Conservation (phyloP, 2,329 filamentous ascomycete genomes). For the Aspergillus vadensis region DNA sequence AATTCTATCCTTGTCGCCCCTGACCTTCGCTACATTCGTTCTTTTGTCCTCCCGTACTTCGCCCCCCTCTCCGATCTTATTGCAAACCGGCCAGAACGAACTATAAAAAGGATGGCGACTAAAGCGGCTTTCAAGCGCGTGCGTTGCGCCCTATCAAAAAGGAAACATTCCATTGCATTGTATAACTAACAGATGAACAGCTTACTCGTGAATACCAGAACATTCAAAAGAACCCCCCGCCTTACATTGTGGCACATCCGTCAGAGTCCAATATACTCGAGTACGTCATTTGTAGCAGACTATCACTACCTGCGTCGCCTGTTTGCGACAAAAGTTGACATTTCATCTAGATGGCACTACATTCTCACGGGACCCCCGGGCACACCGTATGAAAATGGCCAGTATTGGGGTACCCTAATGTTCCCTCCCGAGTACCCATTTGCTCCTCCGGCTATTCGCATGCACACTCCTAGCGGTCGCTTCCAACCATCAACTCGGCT, state of each 20-base stretch:
- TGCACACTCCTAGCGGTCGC: constrained; percentile 95
- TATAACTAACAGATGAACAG: constrained; percentile 34
- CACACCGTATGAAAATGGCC: constrained; percentile 89
- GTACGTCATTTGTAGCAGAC: constrained; percentile 50
- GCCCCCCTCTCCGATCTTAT: not conserved
- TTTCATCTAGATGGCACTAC: constrained; percentile 74
- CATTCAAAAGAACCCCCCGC: constrained; percentile 75
- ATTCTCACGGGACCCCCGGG: constrained; percentile 92
- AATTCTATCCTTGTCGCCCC: not conserved
- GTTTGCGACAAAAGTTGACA: constrained; percentile 17
- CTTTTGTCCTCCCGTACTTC: not conserved
- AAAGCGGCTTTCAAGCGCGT: constrained; percentile 73
- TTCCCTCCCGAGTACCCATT: constrained; percentile 98
- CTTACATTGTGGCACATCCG: constrained; percentile 85
- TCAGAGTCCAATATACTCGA: constrained; percentile 91
- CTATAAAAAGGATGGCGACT: constrained; percentile 61
- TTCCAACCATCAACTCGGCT: constrained; percentile 91
- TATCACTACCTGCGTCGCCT: not conserved
- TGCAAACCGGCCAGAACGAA: not conserved
- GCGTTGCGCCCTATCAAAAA: constrained; percentile 33
- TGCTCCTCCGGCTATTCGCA: constrained; percentile 93
- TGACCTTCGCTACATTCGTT: not conserved
- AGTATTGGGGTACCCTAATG: constrained; percentile 96
- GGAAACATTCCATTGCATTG: not conserved
- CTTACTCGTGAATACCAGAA: constrained; percentile 66